These are phyloP conservation scores for Marsdenia floribunda DNA, from an alignment of 257 asterid species.

Conservation along the genomic window DNA sequence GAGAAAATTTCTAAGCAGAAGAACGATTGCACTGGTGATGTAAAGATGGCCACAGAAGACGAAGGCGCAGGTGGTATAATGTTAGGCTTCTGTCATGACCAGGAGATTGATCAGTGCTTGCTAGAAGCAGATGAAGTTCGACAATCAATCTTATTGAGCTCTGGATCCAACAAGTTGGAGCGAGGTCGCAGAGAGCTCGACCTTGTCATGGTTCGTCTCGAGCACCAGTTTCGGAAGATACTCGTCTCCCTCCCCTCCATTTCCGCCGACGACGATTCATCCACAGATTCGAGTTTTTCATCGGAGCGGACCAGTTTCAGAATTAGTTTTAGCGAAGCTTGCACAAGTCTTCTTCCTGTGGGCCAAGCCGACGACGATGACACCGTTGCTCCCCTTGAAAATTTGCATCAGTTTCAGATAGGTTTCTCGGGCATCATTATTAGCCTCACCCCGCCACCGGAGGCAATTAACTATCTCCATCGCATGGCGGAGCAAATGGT, in stretches of 20 bases:
- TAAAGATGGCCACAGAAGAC: constrained; percentile 18
- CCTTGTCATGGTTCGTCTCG: background rate
- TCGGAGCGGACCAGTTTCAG: background rate
- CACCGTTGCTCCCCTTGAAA: background rate
- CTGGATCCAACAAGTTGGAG: background rate
- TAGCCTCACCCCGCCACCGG: background rate
- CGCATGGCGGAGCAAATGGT: constrained; percentile 31
- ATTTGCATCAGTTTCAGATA: background rate
- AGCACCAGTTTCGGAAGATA: background rate
- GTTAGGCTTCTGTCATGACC: constrained; percentile 43
- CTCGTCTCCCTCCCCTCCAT: background rate
- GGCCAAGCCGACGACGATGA: background rate
- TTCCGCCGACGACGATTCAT: background rate
- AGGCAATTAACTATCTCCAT: background rate
- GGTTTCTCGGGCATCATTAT: background rate
- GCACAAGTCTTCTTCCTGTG: background rate
- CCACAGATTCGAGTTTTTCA: background rate
- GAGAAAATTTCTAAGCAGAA: background rate
- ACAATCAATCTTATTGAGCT: constrained; percentile 19
- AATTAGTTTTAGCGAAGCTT: background rate
- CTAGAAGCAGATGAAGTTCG: constrained; percentile 61
- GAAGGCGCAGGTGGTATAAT: constrained; percentile 50
- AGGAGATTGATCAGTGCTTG: constrained; percentile 60
- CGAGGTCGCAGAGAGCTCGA: background rate
- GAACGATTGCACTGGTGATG: background rate